Conservation (phyloP, 805 yeast genomes). For the Candida alai region DNA sequence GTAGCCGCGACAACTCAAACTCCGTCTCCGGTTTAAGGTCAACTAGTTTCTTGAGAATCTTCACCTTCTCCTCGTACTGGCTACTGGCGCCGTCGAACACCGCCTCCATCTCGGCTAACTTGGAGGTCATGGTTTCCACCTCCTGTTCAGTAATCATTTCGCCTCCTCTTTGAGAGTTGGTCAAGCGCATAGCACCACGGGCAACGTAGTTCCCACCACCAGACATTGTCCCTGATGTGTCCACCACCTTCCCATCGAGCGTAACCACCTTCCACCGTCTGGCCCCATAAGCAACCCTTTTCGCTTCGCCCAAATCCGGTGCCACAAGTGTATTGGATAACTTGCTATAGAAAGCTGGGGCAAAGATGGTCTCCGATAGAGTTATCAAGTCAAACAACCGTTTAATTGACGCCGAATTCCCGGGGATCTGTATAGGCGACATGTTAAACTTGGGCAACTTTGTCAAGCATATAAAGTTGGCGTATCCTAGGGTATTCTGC, state of each 20-base stretch:
- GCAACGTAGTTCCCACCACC: constrained; percentile 84
- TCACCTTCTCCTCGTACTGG: constrained; percentile 56
- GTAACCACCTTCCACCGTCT: constrained; percentile 88
- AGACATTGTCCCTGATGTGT: constrained; percentile 90
- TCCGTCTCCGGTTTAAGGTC: constrained; percentile 72
- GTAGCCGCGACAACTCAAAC: constrained; percentile 51
- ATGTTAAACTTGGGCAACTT: constrained; percentile 65
- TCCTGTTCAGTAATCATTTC: constrained; percentile 52
- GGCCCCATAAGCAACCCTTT: constrained; percentile 78
- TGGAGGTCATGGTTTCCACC: constrained; percentile 49
- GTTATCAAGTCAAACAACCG: constrained; percentile 80
- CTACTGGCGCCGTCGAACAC: constrained; percentile 47
- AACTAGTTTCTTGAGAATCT: constrained; percentile 52
- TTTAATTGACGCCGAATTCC: constrained; percentile 56
- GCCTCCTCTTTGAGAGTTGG: constrained; percentile 20
- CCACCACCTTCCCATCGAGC: constrained; percentile 86
- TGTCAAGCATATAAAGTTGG: constrained; percentile 76
- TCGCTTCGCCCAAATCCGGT: constrained; percentile 70
- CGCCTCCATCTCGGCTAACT: constrained; percentile 50
- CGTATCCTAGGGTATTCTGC: constrained; percentile 80
- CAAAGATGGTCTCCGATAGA: constrained; percentile 63
- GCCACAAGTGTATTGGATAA: constrained; percentile 88
- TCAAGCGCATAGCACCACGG: constrained; percentile 73
- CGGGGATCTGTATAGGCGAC: constrained; percentile 62
- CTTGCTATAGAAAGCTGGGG: constrained; percentile 87